Base-by-base conservation (phyloP, 257 asterid species). In the Solanum boliviense region DNA sequence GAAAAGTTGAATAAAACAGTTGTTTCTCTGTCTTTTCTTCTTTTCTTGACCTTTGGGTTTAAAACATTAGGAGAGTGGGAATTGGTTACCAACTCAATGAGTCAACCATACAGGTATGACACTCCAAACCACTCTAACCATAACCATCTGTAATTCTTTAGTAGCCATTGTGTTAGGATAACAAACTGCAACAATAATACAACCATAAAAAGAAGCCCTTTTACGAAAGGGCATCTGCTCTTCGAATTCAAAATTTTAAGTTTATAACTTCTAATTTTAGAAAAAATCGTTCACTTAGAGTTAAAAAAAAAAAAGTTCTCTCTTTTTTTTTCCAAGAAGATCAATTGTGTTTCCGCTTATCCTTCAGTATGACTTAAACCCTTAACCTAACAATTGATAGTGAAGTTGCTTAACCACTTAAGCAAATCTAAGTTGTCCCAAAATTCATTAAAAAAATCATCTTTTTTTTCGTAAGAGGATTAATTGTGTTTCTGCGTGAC, bases 61-160 rank as follows among this genome's bases (percentile, higher is more conserved):
- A 15, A 82, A 48, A 18, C 85, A 79, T 79, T 82, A 81, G 85
- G 41, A 31, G 68, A 31, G 68, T 82, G 41, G 41, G 85, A 85
- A 84, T 39, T 5, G 92, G 90, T 88, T 44, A 88, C 89, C 90
- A 81, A 90, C 85, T 81, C 27, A 29, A 48, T 71, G 27, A 86
- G 91, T 88, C 91, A 89, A 90, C 86, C 84, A 58, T 84, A 86
- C 68, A 38, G 89, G 86, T 87, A 88, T 84, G 78, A 56, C 44
- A 38, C 39, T 44, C 68, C 62, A 86, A 86, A 88, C 90, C 7
- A 84, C 86, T 72, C 83, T 87, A 87, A 56, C 90, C 46, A 76
- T 86, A 87, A 73, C 85, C 56, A 86, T 67, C 48, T 67, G 62
- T 39, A 41, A 78, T 85, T 29, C n/a, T 87, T 35, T 48, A 82